These are phyloP conservation scores for Casuarina cunninghamiana DNA, from an alignment of 306 rosid genomes.

Conservation along the genomic window DNA sequence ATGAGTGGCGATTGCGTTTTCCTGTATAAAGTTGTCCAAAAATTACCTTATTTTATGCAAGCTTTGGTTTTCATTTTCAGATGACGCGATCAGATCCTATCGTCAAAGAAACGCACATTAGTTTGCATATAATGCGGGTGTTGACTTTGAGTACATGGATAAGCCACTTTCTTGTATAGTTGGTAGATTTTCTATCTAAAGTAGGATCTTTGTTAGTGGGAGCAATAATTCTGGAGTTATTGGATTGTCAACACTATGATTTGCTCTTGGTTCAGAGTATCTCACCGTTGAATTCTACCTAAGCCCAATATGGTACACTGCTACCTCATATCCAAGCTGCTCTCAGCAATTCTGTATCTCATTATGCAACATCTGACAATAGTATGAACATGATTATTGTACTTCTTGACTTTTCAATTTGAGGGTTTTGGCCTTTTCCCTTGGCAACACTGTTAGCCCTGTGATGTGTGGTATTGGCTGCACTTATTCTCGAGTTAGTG, in stretches of 20 bases:
- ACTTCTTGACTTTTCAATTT: conserved; percentile 24
- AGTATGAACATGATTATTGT: conserved; percentile 31
- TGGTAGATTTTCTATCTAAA: conserved; percentile 28
- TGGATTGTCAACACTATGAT: conserved; percentile 12
- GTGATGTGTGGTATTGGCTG: conserved; percentile 35
- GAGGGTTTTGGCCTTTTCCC: conserved; percentile 25
- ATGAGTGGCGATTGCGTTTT: not conserved
- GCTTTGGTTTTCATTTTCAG: not conserved
- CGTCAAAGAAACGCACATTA: conserved; percentile 1
- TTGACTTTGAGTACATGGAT: conserved; percentile 22
- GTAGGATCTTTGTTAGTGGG: conserved; percentile 38
- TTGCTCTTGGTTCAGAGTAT: conserved; percentile 1
- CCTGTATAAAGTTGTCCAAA: not conserved
- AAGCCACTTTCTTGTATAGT: conserved; percentile 19
- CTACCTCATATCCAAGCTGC: conserved; percentile 3
- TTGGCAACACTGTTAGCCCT: conserved; percentile 29
- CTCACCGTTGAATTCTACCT: conserved; percentile 7
- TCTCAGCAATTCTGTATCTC: conserved; percentile 9
- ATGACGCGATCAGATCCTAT: conserved; percentile 10
- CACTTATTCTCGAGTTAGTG: conserved; percentile 48
- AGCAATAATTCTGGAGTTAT: conserved; percentile 27
- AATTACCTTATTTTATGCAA: not conserved
- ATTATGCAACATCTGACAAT: conserved; percentile 32
- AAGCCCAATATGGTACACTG: conserved; percentile 16
- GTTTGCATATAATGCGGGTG: conserved; percentile 11